Conservation (phyloP, 176 grass and related monocot species). For the Puya raimondii region DNA sequence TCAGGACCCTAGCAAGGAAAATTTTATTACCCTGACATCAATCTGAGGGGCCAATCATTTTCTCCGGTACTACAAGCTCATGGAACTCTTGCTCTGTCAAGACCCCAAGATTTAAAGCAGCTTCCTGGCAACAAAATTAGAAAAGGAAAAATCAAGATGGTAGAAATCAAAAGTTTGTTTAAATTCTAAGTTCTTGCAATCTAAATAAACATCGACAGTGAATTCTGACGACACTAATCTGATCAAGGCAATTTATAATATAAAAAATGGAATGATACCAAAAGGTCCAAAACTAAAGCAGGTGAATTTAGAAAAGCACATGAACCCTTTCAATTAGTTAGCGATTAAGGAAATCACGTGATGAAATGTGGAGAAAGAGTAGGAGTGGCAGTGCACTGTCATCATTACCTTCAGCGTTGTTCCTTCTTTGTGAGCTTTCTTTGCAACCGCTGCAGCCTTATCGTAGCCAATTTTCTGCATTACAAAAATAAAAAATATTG, state of each 20-base stretch:
- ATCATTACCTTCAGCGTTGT: slow-evolving; percentile 84
- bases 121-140: slow-evolving; percentile 37
- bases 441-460: slow-evolving; percentile 89
- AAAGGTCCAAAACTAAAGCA: too few relatives aligned
- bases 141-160: slow-evolving; percentile 1
- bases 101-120: slow-evolving; percentile 61
- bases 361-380: too few relatives aligned
- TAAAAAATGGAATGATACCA: too few relatives aligned
- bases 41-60: slow-evolving; percentile 78
- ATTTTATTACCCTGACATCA: slow-evolving; percentile 6
- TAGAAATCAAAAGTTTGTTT: background rate
- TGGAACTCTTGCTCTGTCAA: slow-evolving; percentile 72
- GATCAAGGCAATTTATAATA: too few relatives aligned
- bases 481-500: too few relatives aligned
- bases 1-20: background rate
- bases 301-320: too few relatives aligned
- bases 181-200: too few relatives aligned
- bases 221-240: too few relatives aligned
- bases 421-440: slow-evolving; percentile 99
- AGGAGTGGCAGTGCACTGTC: background rate
- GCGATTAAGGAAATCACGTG: too few relatives aligned
- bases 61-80: slow-evolving; percentile 73
- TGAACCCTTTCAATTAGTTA: too few relatives aligned
- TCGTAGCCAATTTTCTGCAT: slow-evolving; percentile 98
- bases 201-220: too few relatives aligned